Conservation (phyloP, 176 grass and related monocot species). For the Dactylis glomerata region DNA sequence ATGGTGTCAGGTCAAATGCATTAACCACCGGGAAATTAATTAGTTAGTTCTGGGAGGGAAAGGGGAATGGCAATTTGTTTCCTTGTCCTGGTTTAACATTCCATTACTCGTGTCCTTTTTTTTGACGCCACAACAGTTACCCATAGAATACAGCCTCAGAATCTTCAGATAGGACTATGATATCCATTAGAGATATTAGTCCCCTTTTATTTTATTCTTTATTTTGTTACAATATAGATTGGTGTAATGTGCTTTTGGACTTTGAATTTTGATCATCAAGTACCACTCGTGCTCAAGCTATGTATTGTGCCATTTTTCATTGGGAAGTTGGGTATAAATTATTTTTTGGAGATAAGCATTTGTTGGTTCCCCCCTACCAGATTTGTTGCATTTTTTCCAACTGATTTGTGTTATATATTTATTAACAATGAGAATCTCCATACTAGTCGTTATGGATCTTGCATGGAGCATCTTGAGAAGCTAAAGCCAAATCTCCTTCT, state of each 20-base stretch:
- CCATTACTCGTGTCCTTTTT: background rate
- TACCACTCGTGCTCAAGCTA: background rate
- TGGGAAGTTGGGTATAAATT: background rate
- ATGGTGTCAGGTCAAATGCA: background rate
- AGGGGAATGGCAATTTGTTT: background rate
- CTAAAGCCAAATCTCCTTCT: constrained; percentile 72
- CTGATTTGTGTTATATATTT: constrained; percentile 4
- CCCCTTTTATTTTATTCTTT: background rate
- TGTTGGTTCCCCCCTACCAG: background rate
- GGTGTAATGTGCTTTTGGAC: background rate
- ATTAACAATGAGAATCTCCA: constrained; percentile 15
- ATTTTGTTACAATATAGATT: background rate
- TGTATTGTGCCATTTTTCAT: background rate
- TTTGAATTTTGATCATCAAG: background rate
- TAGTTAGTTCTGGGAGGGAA: background rate
- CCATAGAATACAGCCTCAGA: background rate
- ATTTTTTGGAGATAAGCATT: background rate
- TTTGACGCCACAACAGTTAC: background rate
- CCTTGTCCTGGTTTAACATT: background rate
- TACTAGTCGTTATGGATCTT: constrained; percentile 68
- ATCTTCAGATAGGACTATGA: background rate
- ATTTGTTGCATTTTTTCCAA: background rate
- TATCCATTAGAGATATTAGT: background rate
- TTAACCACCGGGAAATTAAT: background rate
- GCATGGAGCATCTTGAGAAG: constrained; percentile 71